A percentile compares a stretch with the other conserved stretches of the same genome.
Evolutionary conservation across 2,329 filamentous ascomycete genomes (phyloP).

Genomic region (Trichoderma sp.): DNA sequence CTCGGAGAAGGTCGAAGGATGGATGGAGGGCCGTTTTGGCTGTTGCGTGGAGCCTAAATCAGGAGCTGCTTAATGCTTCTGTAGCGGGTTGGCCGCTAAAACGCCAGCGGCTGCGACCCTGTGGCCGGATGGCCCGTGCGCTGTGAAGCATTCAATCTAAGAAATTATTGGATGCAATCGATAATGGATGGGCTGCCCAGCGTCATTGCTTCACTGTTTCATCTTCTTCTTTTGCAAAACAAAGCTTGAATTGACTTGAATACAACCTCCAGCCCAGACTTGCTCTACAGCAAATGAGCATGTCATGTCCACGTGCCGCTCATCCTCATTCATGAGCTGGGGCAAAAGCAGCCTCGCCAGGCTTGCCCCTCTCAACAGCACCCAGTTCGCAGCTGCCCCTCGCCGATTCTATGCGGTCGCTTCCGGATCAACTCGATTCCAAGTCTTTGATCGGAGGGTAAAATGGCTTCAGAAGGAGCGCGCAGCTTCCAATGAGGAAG

Average conservation of each 20-base stretch:
- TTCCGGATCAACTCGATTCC: conserved; percentile 73
- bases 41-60: neutral
- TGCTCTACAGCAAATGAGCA: conserved; percentile 23
- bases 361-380: conserved; percentile 26
- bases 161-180: neutral
- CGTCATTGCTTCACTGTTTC: neutral
- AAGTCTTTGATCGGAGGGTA: conserved; percentile 85
- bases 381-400: conserved; percentile 23
- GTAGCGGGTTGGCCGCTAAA: conserved; percentile 4
- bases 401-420: conserved; percentile 73
- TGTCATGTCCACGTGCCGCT: conserved; percentile 36
- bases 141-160: conserved; percentile 1
- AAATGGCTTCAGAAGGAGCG: conserved; percentile 94
- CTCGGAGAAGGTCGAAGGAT: conserved; percentile 4
- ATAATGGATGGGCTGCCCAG: neutral
- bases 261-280: conserved; percentile 6
- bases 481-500: conserved; percentile 68
- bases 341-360: conserved; percentile 28
- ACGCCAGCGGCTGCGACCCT: conserved; percentile 5
- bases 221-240: neutral
- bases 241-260: neutral
- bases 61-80: neutral
- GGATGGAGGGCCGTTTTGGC: neutral
- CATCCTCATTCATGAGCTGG: conserved; percentile 30
- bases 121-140: conserved; percentile 22